phyloP scores from a whole-genome alignment of 345 rosid species.

The Noccaea caerulescens region DNA sequence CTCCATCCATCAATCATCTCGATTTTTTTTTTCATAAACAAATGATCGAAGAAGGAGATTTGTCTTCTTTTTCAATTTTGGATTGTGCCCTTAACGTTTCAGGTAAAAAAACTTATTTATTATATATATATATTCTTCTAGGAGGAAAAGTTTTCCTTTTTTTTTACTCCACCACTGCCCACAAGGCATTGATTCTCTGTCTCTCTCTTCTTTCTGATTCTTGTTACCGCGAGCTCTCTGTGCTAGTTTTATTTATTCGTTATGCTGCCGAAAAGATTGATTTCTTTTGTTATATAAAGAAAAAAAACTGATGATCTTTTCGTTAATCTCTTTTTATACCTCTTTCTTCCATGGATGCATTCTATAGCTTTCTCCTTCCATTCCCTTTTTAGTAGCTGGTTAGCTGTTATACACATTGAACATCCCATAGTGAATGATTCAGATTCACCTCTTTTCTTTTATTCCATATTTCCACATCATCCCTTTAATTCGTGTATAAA shows the following conservation, averaged over 20 bases:
- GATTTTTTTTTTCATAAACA: conserved; percentile 47
- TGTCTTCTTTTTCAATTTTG: conserved; percentile 49
- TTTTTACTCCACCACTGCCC: conserved; percentile 56
- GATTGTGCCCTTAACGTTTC: conserved; percentile 60
- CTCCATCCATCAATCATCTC: conserved; percentile 63
- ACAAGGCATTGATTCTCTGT: conserved; percentile 73
- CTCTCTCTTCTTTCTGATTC: conserved; percentile 17
- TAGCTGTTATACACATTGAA: conserved; percentile 57
- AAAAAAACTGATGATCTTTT: background rate
- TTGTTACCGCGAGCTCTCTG: conserved; percentile 35
- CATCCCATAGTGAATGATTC: conserved; percentile 47
- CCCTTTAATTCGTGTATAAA: conserved; percentile 52
- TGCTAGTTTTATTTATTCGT: conserved; percentile 44
- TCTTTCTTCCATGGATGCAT: conserved; percentile 59
- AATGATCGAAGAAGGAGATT: conserved; percentile 57
- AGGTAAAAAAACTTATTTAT: conserved; percentile 48
- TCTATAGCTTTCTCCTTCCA: conserved; percentile 29
- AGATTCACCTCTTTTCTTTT: conserved; percentile 53
- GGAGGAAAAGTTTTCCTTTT: conserved; percentile 38
- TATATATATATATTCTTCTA: conserved; percentile 26
- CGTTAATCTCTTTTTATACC: conserved; percentile 45
- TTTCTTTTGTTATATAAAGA: conserved; percentile 46
- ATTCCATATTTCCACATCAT: conserved; percentile 54
- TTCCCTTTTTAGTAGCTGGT: conserved; percentile 52
- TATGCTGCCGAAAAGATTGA: conserved; percentile 52